Conservation (phyloP, 2,329 filamentous ascomycete genomes). For the Alternaria arbusti region DNA sequence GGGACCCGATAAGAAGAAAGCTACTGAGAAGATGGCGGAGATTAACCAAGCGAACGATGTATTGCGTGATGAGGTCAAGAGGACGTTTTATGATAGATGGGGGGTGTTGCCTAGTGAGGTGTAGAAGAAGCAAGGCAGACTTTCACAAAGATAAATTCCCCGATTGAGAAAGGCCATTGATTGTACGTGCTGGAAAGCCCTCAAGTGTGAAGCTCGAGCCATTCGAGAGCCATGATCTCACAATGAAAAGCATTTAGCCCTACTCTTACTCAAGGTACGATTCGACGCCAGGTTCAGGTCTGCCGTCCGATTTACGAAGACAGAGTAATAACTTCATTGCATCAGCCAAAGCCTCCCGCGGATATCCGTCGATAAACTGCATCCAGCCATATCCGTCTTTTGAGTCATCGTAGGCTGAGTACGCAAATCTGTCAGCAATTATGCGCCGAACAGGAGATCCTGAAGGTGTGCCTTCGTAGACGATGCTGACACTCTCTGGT, state of each 20-base stretch:
- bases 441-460: neutral
- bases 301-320: too few species aligned
- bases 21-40: constrained; percentile 30
- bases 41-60: constrained; percentile 32
- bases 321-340: too few species aligned
- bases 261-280: neutral
- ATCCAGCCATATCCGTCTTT: neutral
- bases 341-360: neutral
- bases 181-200: too few species aligned
- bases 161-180: too few species aligned
- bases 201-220: too few species aligned
- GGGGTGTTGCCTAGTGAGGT: neutral
- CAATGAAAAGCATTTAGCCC: too few species aligned
- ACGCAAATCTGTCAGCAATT: accelerated
- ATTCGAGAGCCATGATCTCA: too few species aligned
- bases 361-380: neutral
- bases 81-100: constrained; percentile 26
- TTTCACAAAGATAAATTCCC: too few species aligned
- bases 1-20: constrained; percentile 12
- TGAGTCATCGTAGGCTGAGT: accelerated
- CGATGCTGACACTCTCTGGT: neutral
- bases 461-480: neutral
- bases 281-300: too few species aligned
- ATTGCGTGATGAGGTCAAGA: constrained; percentile 14
- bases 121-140: neutral